phyloP scores from a whole-genome alignment of 2,329 filamentous ascomycete species.

The Sphaerulina musiva region DNA sequence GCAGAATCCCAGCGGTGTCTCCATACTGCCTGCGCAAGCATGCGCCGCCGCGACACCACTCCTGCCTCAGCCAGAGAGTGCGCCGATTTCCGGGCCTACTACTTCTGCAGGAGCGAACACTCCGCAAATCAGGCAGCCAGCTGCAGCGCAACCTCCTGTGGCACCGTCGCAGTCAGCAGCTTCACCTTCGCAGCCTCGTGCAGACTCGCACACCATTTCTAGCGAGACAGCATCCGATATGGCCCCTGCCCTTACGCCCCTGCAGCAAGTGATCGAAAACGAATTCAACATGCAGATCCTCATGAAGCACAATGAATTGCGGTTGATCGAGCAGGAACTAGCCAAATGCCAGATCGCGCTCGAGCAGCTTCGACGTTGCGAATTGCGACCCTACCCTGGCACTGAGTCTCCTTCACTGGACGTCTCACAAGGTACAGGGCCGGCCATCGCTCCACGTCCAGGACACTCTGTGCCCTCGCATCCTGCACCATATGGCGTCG shows the following conservation, averaged over 20 bases:
- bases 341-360: constrained; percentile 90
- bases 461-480: constrained; percentile 64
- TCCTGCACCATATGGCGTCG: constrained; percentile 83
- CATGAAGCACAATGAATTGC: constrained; percentile 88
- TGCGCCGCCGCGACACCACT: constrained; percentile 1
- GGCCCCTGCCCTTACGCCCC: constrained; percentile 38
- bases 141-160: background rate
- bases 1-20: background rate
- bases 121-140: background rate
- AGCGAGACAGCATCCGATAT: constrained; percentile 8
- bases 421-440: constrained; percentile 67
- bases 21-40: background rate
- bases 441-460: constrained; percentile 56
- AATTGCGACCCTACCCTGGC: constrained; percentile 82
- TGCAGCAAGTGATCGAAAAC: constrained; percentile 69
- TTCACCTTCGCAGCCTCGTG: constrained; percentile 4
- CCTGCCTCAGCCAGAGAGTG: constrained; percentile 1
- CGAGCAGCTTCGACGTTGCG: constrained; percentile 87
- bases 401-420: constrained; percentile 59
- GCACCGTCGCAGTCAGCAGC: background rate
- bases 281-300: constrained; percentile 89
- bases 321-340: constrained; percentile 90
- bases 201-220: constrained; percentile 11
- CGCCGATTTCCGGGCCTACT: background rate
- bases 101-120: background rate